Evolutionary conservation across 805 yeast species (phyloP).

Genomic region (Isabelozyma pseudorhagii): DNA sequence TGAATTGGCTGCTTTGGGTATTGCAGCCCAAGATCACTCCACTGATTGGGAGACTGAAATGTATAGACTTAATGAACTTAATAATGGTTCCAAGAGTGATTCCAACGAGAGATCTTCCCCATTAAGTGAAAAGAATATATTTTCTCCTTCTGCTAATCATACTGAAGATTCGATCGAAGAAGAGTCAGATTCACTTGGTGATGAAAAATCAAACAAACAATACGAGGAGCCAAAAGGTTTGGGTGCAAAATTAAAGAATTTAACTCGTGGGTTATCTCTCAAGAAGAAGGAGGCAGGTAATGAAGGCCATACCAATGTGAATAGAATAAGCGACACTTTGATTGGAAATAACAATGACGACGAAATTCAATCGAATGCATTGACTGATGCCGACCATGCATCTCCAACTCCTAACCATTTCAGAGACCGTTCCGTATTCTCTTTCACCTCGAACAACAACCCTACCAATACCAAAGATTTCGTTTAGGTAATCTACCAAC

Average conservation of each 20-base stretch:
- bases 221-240: slow-evolving; percentile 14
- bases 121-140: slow-evolving; percentile 12
- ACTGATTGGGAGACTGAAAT: slow-evolving; percentile 71
- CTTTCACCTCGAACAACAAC: slow-evolving; percentile 10
- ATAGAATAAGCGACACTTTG: slow-evolving; percentile 25
- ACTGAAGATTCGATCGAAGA: slow-evolving; percentile 14
- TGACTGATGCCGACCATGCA: not conserved
- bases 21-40: slow-evolving; percentile 79
- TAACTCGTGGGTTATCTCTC: slow-evolving; percentile 42
- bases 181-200: slow-evolving; percentile 2
- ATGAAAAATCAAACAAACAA: slow-evolving; percentile 1
- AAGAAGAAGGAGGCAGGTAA: slow-evolving; percentile 10
- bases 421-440: slow-evolving; percentile 8
- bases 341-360: slow-evolving; percentile 10
- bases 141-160: slow-evolving; percentile 32
- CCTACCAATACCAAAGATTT: slow-evolving; percentile 26
- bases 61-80: slow-evolving; percentile 41
- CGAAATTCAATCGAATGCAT: not conserved
- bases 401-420: not conserved
- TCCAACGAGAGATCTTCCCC: slow-evolving; percentile 12
- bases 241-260: slow-evolving; percentile 41
- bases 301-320: slow-evolving; percentile 2
- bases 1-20: slow-evolving; percentile 71
- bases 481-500: slow-evolving; percentile 7
- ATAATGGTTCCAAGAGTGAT: slow-evolving; percentile 7